Conservation (phyloP, 2,329 filamentous ascomycete species). For the Cordyceps farinosa region DNA sequence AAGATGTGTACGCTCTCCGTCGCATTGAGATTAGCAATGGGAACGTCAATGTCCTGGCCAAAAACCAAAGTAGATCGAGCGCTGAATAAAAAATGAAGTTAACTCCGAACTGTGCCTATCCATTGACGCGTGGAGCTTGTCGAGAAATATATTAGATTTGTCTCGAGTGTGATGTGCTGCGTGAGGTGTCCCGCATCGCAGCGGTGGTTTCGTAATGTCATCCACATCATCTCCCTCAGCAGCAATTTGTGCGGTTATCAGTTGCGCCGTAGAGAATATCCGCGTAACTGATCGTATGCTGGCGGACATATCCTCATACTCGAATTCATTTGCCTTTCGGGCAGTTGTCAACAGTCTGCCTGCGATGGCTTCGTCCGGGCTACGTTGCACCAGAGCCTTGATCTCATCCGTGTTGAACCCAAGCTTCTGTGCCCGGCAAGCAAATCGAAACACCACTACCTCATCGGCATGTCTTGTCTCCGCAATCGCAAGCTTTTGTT, state of each 20-base stretch:
- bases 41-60: constrained; percentile 4
- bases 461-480: constrained; percentile 15
- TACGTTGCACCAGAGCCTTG: neutral
- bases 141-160: constrained; percentile 8
- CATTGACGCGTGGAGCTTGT: constrained; percentile 2
- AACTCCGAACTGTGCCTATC: neutral
- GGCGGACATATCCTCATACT: neutral
- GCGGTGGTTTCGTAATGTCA: neutral
- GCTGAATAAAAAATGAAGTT: constrained; percentile 5
- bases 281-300: neutral
- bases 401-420: constrained; percentile 19
- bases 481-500: constrained; percentile 14
- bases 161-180: constrained; percentile 1
- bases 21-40: neutral
- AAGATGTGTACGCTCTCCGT: neutral
- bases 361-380: constrained; percentile 16
- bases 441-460: constrained; percentile 17
- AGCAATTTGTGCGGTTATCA: neutral
- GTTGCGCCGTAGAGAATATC: neutral
- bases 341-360: constrained; percentile 12
- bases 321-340: constrained; percentile 11
- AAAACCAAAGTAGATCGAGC: constrained; percentile 9
- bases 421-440: constrained; percentile 16
- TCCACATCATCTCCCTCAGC: constrained; percentile 1
- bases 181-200: neutral